Conservation (phyloP, 2,329 filamentous ascomycete genomes). For the Rhynchosporium agropyri region DNA sequence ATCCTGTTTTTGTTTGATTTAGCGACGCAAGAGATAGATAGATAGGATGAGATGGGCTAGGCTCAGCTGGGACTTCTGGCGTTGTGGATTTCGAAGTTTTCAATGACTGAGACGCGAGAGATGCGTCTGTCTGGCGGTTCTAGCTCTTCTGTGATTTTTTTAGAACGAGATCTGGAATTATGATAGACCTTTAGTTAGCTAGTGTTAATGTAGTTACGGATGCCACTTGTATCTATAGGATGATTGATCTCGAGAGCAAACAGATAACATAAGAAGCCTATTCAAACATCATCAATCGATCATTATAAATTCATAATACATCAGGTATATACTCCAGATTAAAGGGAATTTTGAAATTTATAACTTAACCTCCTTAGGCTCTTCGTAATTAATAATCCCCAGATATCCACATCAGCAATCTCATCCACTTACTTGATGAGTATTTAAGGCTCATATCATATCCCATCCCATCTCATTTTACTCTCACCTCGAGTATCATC, state of each 20-base stretch:
- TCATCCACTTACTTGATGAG: too few relatives aligned
- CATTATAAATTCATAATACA: too few relatives aligned
- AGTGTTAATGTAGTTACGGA: constrained; percentile 8
- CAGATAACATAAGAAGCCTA: background rate
- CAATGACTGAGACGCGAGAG: background rate
- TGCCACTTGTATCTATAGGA: background rate
- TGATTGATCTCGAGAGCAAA: constrained; percentile 2
- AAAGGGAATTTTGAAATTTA: too few relatives aligned
- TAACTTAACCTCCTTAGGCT: too few relatives aligned
- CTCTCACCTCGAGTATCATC: too few relatives aligned
- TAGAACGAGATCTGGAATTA: background rate
- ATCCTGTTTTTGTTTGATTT: background rate
- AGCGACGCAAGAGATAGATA: constrained; percentile 10
- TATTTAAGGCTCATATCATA: too few relatives aligned
- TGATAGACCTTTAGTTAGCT: background rate
- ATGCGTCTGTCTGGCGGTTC: background rate
- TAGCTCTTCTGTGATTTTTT: background rate
- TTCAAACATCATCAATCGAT: too few relatives aligned
- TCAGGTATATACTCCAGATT: too few relatives aligned
- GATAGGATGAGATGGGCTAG: background rate
- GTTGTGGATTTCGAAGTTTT: constrained; percentile 8
- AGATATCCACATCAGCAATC: too few relatives aligned
- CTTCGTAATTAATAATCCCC: too few relatives aligned
- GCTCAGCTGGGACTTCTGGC: background rate
- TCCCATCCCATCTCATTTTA: too few relatives aligned